Evolutionary conservation across 495 filamentous ascomycete genomes (phyloP).

Genomic region (Penicillium argentinense): DNA sequence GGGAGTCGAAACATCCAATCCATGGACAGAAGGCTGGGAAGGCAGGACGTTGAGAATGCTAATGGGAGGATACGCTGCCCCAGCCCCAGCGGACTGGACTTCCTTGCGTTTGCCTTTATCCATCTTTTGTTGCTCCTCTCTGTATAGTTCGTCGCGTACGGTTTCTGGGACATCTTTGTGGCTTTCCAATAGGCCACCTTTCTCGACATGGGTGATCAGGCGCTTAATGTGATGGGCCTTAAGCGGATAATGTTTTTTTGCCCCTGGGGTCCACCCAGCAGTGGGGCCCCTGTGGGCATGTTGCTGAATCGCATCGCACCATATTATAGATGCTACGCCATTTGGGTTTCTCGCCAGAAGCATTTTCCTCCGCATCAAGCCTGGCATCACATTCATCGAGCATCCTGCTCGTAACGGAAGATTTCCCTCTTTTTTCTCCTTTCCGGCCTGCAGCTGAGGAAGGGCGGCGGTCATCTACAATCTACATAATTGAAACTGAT

Average conservation of each 20-base stretch:
- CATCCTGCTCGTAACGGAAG: conserved; percentile 18
- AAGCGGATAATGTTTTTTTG: conserved; percentile 31
- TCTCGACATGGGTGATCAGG: conserved; percentile 19
- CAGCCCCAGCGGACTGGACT: neutral
- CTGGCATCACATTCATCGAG: conserved; percentile 22
- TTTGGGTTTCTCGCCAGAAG: conserved; percentile 18
- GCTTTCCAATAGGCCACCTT: conserved; percentile 17
- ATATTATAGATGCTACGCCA: conserved; percentile 32
- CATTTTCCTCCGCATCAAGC: conserved; percentile 24
- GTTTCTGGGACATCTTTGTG: conserved; percentile 24
- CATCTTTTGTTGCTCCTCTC: conserved; percentile 24
- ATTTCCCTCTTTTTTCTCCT: conserved; percentile 22
- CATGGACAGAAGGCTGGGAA: conserved; percentile 1
- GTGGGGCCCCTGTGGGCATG: conserved; percentile 22
- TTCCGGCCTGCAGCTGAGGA: conserved; percentile 1
- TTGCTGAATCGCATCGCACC: conserved; percentile 25
- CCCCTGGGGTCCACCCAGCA: conserved; percentile 31
- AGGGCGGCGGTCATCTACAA: conserved; percentile 7
- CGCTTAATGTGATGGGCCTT: conserved; percentile 18
- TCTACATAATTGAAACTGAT: conserved; percentile 19
- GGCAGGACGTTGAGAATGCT: conserved; percentile 26
- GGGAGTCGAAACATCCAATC: neutral
- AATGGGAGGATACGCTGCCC: conserved; percentile 13
- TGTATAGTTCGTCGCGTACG: conserved; percentile 18
- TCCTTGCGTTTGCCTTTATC: conserved; percentile 13